phyloP scores from a whole-genome alignment of 2,329 filamentous ascomycete species.

The Botrytis hyacinthi region DNA sequence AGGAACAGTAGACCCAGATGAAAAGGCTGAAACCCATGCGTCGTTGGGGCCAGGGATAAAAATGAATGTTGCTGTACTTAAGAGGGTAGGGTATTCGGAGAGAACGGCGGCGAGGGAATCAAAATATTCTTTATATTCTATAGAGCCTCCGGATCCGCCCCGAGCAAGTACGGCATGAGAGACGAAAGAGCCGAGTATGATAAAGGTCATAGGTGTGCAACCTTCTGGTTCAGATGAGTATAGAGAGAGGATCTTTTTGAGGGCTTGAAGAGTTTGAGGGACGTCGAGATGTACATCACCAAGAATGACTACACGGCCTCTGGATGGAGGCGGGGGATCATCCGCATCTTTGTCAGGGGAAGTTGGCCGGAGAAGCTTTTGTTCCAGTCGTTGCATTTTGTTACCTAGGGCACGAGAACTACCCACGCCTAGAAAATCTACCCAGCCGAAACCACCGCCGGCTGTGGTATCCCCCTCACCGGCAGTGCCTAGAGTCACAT shows the following conservation, averaged over 20 bases:
- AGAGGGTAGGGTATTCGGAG: slow-evolving; percentile 76
- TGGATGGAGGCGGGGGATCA: slow-evolving; percentile 38
- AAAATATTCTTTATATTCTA: slow-evolving; percentile 97
- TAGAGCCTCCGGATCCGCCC: slow-evolving; percentile 73
- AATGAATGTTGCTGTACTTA: slow-evolving; percentile 78
- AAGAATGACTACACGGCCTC: slow-evolving; percentile 67
- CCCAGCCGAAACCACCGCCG: slow-evolving; percentile 89
- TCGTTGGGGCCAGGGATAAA: slow-evolving; percentile 97
- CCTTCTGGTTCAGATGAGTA: slow-evolving; percentile 67
- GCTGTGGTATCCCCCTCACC: slow-evolving; percentile 59
- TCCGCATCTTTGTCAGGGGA: slow-evolving; percentile 16
- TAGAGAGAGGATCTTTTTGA: slow-evolving; percentile 72
- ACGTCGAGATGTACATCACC: slow-evolving; percentile 86
- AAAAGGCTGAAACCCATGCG: slow-evolving; percentile 89
- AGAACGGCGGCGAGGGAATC: slow-evolving; percentile 81
- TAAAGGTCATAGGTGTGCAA: slow-evolving; percentile 71
- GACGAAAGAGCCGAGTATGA: slow-evolving; percentile 83
- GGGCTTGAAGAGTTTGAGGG: slow-evolving; percentile 74
- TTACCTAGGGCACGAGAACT: slow-evolving; percentile 80
- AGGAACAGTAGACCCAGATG: slow-evolving; percentile 67
- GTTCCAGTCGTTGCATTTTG: slow-evolving; percentile 79
- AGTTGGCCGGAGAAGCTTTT: slow-evolving; percentile 56
- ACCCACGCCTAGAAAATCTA: slow-evolving; percentile 89
- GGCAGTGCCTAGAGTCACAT: slow-evolving; percentile 69
- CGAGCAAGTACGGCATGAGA: slow-evolving; percentile 63